These are phyloP conservation scores for Solanum virginianum DNA, from an alignment of 257 asterid species.

Conservation along the genomic window DNA sequence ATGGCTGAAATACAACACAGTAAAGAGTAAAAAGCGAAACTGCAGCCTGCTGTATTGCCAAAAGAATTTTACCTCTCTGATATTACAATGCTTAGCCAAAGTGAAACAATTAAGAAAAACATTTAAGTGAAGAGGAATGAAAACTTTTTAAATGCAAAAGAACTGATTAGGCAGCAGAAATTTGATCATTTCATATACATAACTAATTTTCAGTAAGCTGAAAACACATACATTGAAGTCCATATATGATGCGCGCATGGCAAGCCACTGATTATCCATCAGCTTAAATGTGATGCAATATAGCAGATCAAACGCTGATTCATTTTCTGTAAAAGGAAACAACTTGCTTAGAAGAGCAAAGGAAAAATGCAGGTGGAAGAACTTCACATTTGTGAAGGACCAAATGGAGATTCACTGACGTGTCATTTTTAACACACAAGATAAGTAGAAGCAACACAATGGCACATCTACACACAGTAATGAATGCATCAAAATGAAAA, in stretches of 20 bases:
- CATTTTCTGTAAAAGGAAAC: slow-evolving; percentile 49
- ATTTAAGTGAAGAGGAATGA: neutral
- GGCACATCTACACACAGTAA: neutral
- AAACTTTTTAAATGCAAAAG: neutral
- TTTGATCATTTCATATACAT: neutral
- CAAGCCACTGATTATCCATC: slow-evolving; percentile 96
- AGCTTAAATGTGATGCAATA: slow-evolving; percentile 96
- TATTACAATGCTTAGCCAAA: neutral
- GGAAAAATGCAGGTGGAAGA: neutral
- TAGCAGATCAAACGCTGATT: slow-evolving; percentile 86
- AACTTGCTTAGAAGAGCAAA: slow-evolving; percentile 3
- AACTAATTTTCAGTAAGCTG: neutral
- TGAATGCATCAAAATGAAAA: neutral
- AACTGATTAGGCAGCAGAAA: neutral
- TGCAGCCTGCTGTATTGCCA: neutral
- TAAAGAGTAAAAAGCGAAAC: neutral
- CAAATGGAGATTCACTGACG: neutral
- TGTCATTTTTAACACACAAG: neutral
- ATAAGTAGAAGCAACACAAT: neutral
- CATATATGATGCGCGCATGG: slow-evolving; percentile 98
- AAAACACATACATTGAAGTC: slow-evolving; percentile 72
- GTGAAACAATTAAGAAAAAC: neutral
- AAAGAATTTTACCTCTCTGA: neutral
- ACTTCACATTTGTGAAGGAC: neutral
- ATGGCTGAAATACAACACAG: neutral